These are phyloP conservation scores for Warburgia ugandensis DNA, from an alignment of 164 flowering plant genomes.

Conservation along the genomic window DNA sequence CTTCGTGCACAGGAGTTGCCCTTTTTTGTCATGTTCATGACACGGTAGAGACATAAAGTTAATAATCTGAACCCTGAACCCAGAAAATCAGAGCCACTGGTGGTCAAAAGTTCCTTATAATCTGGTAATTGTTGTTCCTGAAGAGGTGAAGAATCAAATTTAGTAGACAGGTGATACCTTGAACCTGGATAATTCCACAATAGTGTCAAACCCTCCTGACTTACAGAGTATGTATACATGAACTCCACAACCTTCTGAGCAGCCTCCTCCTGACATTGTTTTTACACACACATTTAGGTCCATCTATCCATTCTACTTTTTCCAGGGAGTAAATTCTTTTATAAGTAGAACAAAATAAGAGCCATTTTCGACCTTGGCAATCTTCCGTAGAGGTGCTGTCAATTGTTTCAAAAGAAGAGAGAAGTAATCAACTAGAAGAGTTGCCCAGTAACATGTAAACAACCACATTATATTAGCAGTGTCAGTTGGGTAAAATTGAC, in stretches of 20 bases:
- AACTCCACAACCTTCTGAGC: conserved; percentile 74
- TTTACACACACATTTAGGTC: not conserved
- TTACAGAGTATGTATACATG: conserved; percentile 82
- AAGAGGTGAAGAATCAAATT: no score
- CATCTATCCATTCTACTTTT: not conserved
- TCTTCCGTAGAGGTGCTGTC: conserved; percentile 58
- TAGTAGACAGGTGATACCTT: no score
- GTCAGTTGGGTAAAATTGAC: conserved; percentile 5
- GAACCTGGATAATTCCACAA: conserved; percentile 76
- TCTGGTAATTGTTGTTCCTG: no score
- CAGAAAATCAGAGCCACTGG: no score
- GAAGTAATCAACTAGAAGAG: conserved; percentile 70
- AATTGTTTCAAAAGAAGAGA: conserved; percentile 59
- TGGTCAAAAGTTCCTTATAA: no score
- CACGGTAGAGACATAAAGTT: no score
- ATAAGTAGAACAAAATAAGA: not conserved
- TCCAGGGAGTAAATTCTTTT: no score
- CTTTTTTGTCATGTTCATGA: no score
- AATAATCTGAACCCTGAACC: no score
- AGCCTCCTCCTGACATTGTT: conserved; percentile 19
- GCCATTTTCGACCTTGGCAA: conserved; percentile 64
- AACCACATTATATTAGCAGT: no score
- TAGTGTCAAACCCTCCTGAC: conserved; percentile 84
- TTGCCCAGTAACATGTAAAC: conserved; percentile 41
- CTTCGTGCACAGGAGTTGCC: no score